Evolutionary conservation across 2,329 filamentous ascomycete genomes (phyloP).

Genomic region (Dichotomopilus funicola): DNA sequence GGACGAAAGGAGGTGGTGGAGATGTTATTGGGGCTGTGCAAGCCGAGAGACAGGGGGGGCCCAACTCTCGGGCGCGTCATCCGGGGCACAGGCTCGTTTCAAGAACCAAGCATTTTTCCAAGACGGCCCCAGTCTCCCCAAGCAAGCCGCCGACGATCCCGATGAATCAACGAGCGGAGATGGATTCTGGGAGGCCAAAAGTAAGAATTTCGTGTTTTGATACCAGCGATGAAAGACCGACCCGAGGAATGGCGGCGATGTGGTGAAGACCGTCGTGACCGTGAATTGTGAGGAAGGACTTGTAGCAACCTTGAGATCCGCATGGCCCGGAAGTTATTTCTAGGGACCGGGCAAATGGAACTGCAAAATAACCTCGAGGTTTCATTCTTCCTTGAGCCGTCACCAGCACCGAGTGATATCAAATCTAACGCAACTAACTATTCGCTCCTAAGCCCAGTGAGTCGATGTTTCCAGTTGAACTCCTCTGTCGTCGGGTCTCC

Average conservation of each 20-base stretch:
- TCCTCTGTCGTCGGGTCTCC: not conserved
- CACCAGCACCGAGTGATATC: not conserved
- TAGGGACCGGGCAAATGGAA: too few relatives aligned
- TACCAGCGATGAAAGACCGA: not conserved
- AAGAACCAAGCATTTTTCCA: constrained; percentile 15
- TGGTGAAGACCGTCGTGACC: too few relatives aligned
- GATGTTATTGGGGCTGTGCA: too few relatives aligned
- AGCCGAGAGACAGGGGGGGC: too few relatives aligned
- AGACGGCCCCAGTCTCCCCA: constrained; percentile 12
- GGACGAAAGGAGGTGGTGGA: too few relatives aligned
- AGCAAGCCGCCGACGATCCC: constrained; percentile 11
- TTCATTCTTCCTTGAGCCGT: not conserved
- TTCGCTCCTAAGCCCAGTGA: too few relatives aligned
- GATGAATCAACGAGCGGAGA: not conserved
- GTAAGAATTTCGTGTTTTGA: not conserved
- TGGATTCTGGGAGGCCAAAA: not conserved
- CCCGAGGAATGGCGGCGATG: too few relatives aligned
- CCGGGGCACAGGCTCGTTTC: constrained; percentile 15
- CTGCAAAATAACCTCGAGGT: too few relatives aligned
- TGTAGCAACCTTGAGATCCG: too few relatives aligned
- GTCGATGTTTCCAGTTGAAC: not conserved
- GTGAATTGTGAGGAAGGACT: too few relatives aligned
- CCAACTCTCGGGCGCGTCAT: too few relatives aligned
- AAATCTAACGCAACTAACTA: not conserved
- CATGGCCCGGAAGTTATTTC: too few relatives aligned